Conservation (phyloP, 768 basidiomycete species). For the Clitopilus hobsonii region DNA sequence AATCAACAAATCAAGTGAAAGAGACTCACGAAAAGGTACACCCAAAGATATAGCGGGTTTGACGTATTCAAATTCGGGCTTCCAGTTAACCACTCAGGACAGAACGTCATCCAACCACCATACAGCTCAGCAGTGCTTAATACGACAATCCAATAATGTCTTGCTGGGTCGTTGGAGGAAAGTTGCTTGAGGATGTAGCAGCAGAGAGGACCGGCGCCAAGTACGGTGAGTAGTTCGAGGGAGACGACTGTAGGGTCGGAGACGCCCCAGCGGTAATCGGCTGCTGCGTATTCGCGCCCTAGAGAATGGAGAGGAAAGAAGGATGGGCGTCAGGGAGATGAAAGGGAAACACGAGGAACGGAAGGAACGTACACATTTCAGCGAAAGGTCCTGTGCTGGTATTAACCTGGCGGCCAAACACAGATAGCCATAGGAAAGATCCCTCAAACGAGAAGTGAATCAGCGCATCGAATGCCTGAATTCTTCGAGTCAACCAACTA, state of each 20-base stretch:
- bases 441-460: constrained; percentile 80
- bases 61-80: constrained; percentile 69
- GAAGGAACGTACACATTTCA: constrained; percentile 59
- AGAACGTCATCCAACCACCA: constrained; percentile 90
- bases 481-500: not conserved
- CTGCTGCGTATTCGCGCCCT: constrained; percentile 82
- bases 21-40: constrained; percentile 70
- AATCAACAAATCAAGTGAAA: not conserved
- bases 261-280: constrained; percentile 79
- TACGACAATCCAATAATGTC: constrained; percentile 79
- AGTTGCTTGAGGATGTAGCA: constrained; percentile 69
- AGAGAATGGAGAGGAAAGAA: constrained; percentile 1
- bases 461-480: constrained; percentile 72
- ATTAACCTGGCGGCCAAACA: constrained; percentile 69
- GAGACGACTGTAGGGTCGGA: constrained; percentile 79
- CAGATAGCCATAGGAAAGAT: constrained; percentile 73
- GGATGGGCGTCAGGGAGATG: not conserved
- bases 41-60: constrained; percentile 70
- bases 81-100: constrained; percentile 80
- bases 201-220: constrained; percentile 72
- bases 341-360: not conserved
- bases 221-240: constrained; percentile 79
- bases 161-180: constrained; percentile 55
- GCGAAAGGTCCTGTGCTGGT: constrained; percentile 66
- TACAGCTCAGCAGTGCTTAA: constrained; percentile 75